phyloP scores from a whole-genome alignment of 345 rosid genomes.

The Eucalyptus pauciflora region DNA sequence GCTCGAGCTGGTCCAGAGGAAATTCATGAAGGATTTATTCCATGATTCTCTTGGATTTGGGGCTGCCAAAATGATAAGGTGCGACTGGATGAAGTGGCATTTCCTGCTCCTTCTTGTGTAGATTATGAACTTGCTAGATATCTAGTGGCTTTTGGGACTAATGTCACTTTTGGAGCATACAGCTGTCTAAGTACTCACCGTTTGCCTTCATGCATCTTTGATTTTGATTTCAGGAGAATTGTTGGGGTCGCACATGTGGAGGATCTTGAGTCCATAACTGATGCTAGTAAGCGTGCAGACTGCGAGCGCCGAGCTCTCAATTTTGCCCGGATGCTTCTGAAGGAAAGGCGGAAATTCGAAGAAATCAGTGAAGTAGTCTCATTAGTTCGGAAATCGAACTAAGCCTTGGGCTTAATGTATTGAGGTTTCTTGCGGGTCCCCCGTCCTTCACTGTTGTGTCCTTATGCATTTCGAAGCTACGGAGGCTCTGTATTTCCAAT shows the following conservation, averaged over 20 bases:
- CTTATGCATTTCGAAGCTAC: neutral
- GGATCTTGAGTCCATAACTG: constrained; percentile 81
- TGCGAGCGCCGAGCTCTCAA: constrained; percentile 73
- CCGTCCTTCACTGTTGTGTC: neutral
- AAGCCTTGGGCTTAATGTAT: neutral
- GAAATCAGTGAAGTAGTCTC: constrained; percentile 57
- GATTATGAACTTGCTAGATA: neutral
- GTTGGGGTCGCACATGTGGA: constrained; percentile 97
- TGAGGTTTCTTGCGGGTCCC: neutral
- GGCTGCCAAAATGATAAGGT: constrained; percentile 97
- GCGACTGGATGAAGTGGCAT: neutral
- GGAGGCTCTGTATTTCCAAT: neutral
- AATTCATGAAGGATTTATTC: constrained; percentile 54
- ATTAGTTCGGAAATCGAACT: constrained; percentile 22
- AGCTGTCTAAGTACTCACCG: neutral
- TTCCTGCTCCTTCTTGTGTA: neutral
- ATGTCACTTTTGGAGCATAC: neutral
- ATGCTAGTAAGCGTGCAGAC: constrained; percentile 41
- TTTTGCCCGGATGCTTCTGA: constrained; percentile 56
- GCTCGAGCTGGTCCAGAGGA: constrained; percentile 47
- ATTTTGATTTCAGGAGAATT: constrained; percentile 45
- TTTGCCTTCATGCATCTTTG: neutral
- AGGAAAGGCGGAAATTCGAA: constrained; percentile 65
- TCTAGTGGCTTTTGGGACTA: neutral
- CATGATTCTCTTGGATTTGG: constrained; percentile 92